Base-by-base conservation (phyloP, 805 yeast genomes). In the Yarrowia deformans region DNA sequence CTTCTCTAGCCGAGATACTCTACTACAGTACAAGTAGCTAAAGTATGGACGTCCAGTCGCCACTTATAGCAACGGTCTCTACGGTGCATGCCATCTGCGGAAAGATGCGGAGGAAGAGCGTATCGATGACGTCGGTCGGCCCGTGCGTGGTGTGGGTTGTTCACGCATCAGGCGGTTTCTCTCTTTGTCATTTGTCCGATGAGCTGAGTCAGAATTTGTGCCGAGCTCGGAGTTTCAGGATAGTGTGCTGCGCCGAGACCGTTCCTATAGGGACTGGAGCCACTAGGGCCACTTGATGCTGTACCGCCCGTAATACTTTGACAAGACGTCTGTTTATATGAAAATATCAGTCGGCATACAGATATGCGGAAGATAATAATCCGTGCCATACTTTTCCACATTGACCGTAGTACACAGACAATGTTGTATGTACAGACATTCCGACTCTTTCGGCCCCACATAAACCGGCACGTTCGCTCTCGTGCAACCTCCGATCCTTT, bases 81-180 rank as follows among this genome's bases (percentile, higher is more conserved):
- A 35, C 42, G 58, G 42, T 54, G 58, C 58, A 10, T 37, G 32
- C 10, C 9, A n/a, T 12, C 42, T 54, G 58, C 58, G 43, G 19
- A 12, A n/a, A 8, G n/a, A 50, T 50, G 55, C 55, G 55, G 40
- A 14, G 19, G 16, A n/a, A 1, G 23, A 16, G 43, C 42, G 19
- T 54, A 54, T 54, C 58, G 18, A 54, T 54, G 58, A 54, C 58
- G 58, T 54, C 43, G 58, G 12, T 42, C 23, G 46, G 46, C 23
- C 46, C 23, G 46, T 43, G 46, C 1, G 46, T 8, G 9, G 45
- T 42, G 18, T 23, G 5, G 58, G 29, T 23, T 23, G 29, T 23
- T 4, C 3, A 4, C 2, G 29, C 4, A 54, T 54, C 58, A 54
- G 58, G 58, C 37, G 43, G 58, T 32, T 9, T 39, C 18, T 50